phyloP scores from a whole-genome alignment of 495 filamentous ascomycete species.

The Annulohypoxylon moriforme region DNA sequence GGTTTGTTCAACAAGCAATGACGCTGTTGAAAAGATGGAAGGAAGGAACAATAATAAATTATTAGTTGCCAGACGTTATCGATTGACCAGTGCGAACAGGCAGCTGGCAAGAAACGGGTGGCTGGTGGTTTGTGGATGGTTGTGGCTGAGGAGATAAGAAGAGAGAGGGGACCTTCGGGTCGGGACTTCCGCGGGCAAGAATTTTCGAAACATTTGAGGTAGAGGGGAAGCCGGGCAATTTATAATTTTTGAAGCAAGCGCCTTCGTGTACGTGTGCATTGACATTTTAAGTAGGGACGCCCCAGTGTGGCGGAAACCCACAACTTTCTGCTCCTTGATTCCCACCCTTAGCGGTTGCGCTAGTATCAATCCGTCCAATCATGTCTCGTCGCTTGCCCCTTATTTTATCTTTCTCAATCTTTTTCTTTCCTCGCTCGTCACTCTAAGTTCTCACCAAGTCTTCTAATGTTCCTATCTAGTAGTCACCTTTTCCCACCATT shows the following conservation, averaged over 20 bases:
- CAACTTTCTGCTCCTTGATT: conserved; percentile 43
- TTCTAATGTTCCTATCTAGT: conserved; percentile 44
- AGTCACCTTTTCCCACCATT: conserved; percentile 13
- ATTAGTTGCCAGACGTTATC: conserved; percentile 37
- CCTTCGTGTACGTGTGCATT: conserved; percentile 44
- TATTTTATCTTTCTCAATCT: conserved; percentile 43
- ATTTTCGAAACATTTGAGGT: conserved; percentile 55
- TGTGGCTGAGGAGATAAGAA: conserved; percentile 51
- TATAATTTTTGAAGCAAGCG: conserved; percentile 59
- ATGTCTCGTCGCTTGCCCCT: conserved; percentile 51
- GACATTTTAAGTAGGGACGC: conserved; percentile 45
- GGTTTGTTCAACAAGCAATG: conserved; percentile 34
- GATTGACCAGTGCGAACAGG: conserved; percentile 50
- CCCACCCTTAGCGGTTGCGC: conserved; percentile 55
- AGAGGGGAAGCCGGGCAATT: conserved; percentile 59
- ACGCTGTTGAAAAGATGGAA: conserved; percentile 26
- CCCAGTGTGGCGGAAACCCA: conserved; percentile 50
- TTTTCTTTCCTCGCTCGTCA: conserved; percentile 46
- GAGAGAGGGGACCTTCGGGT: conserved; percentile 58
- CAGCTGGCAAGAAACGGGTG: conserved; percentile 51
- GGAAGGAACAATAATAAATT: conserved; percentile 35
- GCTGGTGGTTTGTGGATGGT: conserved; percentile 42
- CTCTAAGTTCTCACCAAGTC: conserved; percentile 47
- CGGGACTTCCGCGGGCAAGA: conserved; percentile 60
- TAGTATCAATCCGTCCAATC: conserved; percentile 58